A percentile compares a stretch with the other conserved stretches of the same genome.
Conservation (phyloP, 345 rosid genomes). For the Dimocarpus longan region DNA sequence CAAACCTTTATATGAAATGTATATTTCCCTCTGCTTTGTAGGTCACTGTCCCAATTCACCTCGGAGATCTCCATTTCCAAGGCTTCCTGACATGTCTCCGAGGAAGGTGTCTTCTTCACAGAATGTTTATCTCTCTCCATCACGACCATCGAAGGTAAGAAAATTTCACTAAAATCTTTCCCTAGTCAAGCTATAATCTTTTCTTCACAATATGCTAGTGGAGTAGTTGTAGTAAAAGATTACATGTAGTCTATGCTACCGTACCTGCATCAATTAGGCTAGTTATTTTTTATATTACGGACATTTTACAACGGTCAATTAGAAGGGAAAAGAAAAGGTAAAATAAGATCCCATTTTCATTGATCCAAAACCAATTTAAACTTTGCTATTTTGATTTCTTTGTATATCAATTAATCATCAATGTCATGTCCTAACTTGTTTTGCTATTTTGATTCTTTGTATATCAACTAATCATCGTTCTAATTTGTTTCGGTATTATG, state of each 20-base stretch:
- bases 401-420: not conserved
- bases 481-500: not conserved
- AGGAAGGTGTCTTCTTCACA: slow-evolving; percentile 83
- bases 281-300: no score
- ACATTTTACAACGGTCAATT: no score
- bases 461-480: no score
- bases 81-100: slow-evolving; percentile 92
- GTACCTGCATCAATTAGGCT: no score
- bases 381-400: no score
- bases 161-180: not conserved
- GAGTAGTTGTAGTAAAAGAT: no score
- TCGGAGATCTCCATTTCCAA: slow-evolving; percentile 69
- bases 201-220: not conserved
- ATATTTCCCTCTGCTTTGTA: slow-evolving; percentile 18
- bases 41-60: slow-evolving; percentile 84
- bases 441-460: no score
- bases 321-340: no score
- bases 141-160: slow-evolving; percentile 80
- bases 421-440: no score
- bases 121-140: slow-evolving; percentile 87
- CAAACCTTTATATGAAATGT: not conserved
- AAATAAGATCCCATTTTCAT: no score
- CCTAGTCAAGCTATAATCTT: not conserved
- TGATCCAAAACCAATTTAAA: no score
- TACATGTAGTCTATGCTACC: not conserved